Conservation (phyloP, 306 rosid species). For the Argentina anserina region DNA sequence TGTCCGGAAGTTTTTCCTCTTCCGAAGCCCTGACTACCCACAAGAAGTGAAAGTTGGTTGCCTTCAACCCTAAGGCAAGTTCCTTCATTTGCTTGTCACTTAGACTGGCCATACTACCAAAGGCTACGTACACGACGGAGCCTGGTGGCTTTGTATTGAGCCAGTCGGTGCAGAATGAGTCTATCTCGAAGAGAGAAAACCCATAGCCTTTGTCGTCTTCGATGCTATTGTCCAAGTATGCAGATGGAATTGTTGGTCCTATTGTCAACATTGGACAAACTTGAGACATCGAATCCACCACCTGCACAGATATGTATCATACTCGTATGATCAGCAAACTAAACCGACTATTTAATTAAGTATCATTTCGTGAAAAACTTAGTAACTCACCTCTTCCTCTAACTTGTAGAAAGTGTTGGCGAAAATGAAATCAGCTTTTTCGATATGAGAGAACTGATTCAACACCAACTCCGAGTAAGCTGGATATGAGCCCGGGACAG, state of each 20-base stretch:
- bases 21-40: conserved; percentile 51
- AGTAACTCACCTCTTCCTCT: conserved; percentile 44
- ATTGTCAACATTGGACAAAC: conserved; percentile 41
- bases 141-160: conserved; percentile 35
- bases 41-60: conserved; percentile 36
- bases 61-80: conserved; percentile 37
- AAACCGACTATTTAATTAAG: background rate
- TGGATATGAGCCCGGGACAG: conserved; percentile 37
- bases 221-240: conserved; percentile 39
- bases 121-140: conserved; percentile 50
- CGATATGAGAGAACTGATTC: conserved; percentile 44
- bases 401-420: conserved; percentile 59
- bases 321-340: no score
- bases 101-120: conserved; percentile 48
- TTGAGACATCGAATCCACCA: conserved; percentile 51
- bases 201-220: conserved; percentile 45
- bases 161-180: conserved; percentile 35
- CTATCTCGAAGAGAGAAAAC: conserved; percentile 29
- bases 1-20: conserved; percentile 21
- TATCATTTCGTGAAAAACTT: background rate
- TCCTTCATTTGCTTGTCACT: conserved; percentile 47
- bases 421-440: conserved; percentile 49
- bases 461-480: conserved; percentile 45
- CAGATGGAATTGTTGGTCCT: conserved; percentile 59
- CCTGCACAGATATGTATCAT: conserved; percentile 22